Evolutionary conservation across 768 basidiomycete genomes (phyloP), one percentile per base, ranked within the genome.

Genomic region (Boletus bicolor): DNA sequence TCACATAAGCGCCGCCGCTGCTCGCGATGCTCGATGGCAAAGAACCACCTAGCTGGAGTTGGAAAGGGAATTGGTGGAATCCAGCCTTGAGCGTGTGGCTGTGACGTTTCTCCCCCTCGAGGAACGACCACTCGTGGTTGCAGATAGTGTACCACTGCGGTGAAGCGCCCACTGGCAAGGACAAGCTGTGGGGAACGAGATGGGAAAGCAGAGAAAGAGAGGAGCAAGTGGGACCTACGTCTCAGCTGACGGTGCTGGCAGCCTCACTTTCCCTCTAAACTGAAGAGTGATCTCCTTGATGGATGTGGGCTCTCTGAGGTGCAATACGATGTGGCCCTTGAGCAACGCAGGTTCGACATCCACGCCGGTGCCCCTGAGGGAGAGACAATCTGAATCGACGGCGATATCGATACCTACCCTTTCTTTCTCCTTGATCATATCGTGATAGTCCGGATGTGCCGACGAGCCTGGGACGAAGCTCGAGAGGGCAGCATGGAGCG

Each of bases 51-150:
- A 98, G 77, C 57, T 87, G 84, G 55, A 97, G 82, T 61, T 86
- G 85, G 75, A 98, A 98, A 24, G 95, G 95, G 72, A 98, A 98
- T 26, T 85, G 74, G 68, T 98, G 96, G 36, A 84, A 85, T 14
- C 96, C 96, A n/a, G 94, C 93, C 74, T 98, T 97, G 68, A 98
- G 85, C 0, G 94, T 98, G 64, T 91, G 93, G 11, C 81, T 77
- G 65, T 88, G 86, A 41, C 78, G 79, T 71, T 84, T 89, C 63
- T 86, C 84, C 54, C 90, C 89, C 63, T 92, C 87, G 47, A 96
- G 85, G 76, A 97, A 95, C 15, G 90, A 89, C 93, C 92, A 95
- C 58, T 93, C 90, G 66, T 95, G 91, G 55, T 81, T 82, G 71
- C 87, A 89, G 42, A 94, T 72, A 42, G 82, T 75, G 65, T 85